Conservation (phyloP, 2,329 filamentous ascomycete species). For the Sporothrix euskadiensis region DNA sequence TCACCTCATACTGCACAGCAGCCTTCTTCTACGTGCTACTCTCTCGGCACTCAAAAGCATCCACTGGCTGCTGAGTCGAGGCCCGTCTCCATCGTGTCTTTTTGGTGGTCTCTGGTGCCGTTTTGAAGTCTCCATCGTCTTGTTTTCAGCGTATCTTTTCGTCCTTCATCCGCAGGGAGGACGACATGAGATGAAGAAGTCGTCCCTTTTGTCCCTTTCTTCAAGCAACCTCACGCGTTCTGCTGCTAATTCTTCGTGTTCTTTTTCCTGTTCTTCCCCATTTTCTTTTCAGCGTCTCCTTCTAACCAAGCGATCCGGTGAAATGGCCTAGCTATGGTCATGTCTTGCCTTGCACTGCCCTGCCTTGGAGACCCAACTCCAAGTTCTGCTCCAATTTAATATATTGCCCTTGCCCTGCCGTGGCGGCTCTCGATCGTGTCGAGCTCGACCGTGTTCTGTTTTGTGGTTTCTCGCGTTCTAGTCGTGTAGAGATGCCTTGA, state of each 20-base stretch:
- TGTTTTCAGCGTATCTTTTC: not conserved
- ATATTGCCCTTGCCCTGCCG: not conserved
- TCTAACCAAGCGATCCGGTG: not conserved
- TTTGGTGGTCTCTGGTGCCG: not conserved
- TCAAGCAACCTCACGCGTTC: not conserved
- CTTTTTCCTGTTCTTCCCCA: not conserved
- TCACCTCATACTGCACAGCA: not conserved
- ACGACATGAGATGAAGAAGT: slow-evolving; percentile 22
- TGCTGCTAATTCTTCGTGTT: not conserved
- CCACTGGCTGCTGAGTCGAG: not conserved
- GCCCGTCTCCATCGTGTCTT: not conserved
- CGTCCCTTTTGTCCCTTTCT: slow-evolving; percentile 16
- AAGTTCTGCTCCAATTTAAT: not conserved
- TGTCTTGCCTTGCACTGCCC: slow-evolving; percentile 19
- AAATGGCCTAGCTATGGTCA: slow-evolving; percentile 1
- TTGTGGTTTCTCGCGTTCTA: slow-evolving; percentile 14
- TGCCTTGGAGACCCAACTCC: not conserved
- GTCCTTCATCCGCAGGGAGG: slow-evolving; percentile 8
- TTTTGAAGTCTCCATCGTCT: not conserved
- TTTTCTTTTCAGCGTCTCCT: not conserved
- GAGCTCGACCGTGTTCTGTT: not conserved
- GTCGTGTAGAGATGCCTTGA: slow-evolving; percentile 19
- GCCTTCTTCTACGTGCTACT: not conserved
- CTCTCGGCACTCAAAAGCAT: not conserved
- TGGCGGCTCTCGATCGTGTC: not conserved